Evolutionary conservation across 2,329 filamentous ascomycete species (phyloP), one percentile per base, ranked within the genome.

Genomic region (Clarireedia monteithiana): DNA sequence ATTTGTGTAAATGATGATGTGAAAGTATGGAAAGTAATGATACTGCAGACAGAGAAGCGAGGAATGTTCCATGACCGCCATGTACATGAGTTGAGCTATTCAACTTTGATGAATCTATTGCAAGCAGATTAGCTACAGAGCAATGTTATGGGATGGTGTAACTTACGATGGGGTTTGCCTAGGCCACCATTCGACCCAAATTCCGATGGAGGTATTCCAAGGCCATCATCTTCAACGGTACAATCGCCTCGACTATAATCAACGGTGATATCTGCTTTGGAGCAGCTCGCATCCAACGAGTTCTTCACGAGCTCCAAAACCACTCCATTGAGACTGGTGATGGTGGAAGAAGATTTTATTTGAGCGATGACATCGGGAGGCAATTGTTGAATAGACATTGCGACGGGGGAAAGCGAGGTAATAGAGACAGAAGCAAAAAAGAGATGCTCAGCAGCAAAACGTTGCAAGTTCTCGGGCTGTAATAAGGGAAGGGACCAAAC

Each of bases 261-360:
- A 23, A 96, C 75, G 1, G 77, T 79, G 54, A 95, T 75, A 53
- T 81, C 81, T 59, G 96, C 73, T 55, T 78, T 86, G 36, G 76
- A 78, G 15, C 91, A 85, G 47, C 75, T 74, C 4, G 91, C 89
- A 74, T 99, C 94, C 12, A 99, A 76, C 0, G 90, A 83, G 69
- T 99, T 99, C 68, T 86, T 83, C 26, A 95, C 64, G 9, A 97
- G 77, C 47, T 87, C 88, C 55, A 83, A 75, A 14, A 89, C 74
- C 4, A 88, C 90, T 26, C 74, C 80, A 63, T 85, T 86, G 34
- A 97, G 75, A 46, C 84, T 86, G 1, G 84, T 87, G 63, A 97
- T 86, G 55, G 80, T 77, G n/a, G 83, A 83, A 0, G 92, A 95
- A 0, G 92, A 96, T 68, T 86, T 88, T 73, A 99, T 86, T 69